Conservation (phyloP, 345 rosid genomes). For the Melaleuca quinquenervia region DNA sequence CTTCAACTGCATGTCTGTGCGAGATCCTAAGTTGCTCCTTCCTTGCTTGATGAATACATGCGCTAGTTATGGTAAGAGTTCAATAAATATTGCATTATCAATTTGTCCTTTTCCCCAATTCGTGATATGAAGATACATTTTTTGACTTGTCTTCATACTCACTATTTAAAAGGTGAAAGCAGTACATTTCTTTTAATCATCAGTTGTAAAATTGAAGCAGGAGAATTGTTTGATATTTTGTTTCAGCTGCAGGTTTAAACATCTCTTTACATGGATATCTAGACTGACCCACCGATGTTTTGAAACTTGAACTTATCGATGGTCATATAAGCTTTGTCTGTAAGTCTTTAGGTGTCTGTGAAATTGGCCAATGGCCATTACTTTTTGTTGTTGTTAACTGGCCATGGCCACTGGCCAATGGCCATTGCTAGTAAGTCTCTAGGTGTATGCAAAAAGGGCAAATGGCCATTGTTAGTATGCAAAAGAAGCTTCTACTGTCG, state of each 20-base stretch:
- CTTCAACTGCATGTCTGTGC: constrained; percentile 90
- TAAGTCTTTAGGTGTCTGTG: not conserved
- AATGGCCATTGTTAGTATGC: not conserved
- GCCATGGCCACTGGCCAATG: too few relatives aligned
- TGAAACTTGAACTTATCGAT: not conserved
- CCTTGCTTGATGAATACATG: constrained; percentile 41
- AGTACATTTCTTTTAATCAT: not conserved
- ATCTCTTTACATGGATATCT: not conserved
- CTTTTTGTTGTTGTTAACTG: not conserved
- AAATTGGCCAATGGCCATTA: not conserved
- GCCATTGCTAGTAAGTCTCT: not conserved
- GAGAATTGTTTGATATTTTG: not conserved
- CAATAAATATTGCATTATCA: not conserved
- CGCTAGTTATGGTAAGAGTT: constrained; percentile 13
- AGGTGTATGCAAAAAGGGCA: not conserved
- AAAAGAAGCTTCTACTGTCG: not conserved
- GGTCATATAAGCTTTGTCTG: not conserved
- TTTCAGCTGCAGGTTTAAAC: not conserved
- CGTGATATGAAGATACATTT: not conserved
- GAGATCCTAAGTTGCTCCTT: constrained; percentile 72
- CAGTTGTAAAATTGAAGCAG: not conserved
- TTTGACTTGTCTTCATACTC: not conserved
- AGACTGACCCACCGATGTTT: not conserved
- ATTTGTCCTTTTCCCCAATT: not conserved
- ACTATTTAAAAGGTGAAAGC: not conserved